Evolutionary conservation across 768 basidiomycete genomes (phyloP).

Genomic region (Clitopilus passeckerianus): DNA sequence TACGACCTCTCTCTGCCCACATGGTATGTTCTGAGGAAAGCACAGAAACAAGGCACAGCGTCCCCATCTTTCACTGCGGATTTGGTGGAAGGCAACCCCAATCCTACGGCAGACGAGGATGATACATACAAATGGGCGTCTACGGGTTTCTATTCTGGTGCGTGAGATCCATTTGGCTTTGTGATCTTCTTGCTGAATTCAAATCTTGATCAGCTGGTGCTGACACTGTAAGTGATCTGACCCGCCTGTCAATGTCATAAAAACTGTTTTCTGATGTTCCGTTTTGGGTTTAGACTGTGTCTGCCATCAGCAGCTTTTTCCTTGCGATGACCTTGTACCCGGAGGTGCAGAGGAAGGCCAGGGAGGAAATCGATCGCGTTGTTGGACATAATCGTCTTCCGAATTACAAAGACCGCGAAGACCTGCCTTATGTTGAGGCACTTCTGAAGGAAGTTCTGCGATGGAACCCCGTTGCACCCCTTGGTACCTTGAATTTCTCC

Average conservation of each 20-base stretch:
- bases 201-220: conserved; percentile 3
- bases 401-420: conserved; percentile 15
- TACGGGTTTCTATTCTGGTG: conserved; percentile 4
- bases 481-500: conserved; percentile 14
- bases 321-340: conserved; percentile 25
- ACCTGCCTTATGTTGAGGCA: conserved; percentile 23
- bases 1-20: not conserved
- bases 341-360: conserved; percentile 23
- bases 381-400: conserved; percentile 23
- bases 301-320: conserved; percentile 21
- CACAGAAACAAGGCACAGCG: not conserved
- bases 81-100: conserved; percentile 1
- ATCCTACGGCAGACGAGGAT: conserved; percentile 2
- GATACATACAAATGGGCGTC: conserved; percentile 5
- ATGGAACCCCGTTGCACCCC: conserved; percentile 17
- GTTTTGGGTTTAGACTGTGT: conserved; percentile 13
- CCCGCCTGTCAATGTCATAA: not conserved
- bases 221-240: conserved; percentile 5
- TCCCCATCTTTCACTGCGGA: not conserved
- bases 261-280: not conserved
- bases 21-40: not conserved
- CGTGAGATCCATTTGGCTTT: not conserved
- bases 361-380: conserved; percentile 24
- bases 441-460: conserved; percentile 23
- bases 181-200: not conserved